These are phyloP conservation scores for Dryas alaskensis DNA, from an alignment of 306 rosid species.

Conservation along the genomic window DNA sequence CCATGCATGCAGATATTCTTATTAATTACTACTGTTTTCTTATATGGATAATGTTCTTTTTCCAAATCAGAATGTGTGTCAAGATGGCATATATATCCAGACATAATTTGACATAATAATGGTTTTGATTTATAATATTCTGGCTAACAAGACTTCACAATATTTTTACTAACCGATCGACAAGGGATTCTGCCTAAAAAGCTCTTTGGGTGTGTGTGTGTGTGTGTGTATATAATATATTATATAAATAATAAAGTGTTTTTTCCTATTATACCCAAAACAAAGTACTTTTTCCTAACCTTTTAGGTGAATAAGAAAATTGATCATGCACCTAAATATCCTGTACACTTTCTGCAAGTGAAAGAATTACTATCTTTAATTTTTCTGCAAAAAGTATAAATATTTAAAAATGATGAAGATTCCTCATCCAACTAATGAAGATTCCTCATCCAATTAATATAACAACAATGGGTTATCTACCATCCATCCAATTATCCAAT, in stretches of 20 bases:
- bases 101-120: too few species aligned
- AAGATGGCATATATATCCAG: too few species aligned
- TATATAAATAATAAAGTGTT: too few species aligned
- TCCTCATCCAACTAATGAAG: not conserved
- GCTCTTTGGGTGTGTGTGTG: too few species aligned
- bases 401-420: not conserved
- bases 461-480: not conserved
- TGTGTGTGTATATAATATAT: too few species aligned
- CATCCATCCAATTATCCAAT: not conserved
- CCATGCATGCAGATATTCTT: not conserved
- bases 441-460: not conserved
- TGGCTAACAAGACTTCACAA: too few species aligned
- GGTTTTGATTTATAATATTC: too few species aligned
- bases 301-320: not conserved
- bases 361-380: not conserved
- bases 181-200: too few species aligned
- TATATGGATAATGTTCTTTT: not conserved
- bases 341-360: not conserved
- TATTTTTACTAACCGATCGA: too few species aligned
- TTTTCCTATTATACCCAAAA: too few species aligned
- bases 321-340: not conserved
- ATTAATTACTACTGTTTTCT: not conserved
- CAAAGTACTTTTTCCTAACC: not conserved
- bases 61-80: too few species aligned
- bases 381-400: not conserved